phyloP scores from a whole-genome alignment of 176 grass and related monocot species.

The Panicum miliaceum region DNA sequence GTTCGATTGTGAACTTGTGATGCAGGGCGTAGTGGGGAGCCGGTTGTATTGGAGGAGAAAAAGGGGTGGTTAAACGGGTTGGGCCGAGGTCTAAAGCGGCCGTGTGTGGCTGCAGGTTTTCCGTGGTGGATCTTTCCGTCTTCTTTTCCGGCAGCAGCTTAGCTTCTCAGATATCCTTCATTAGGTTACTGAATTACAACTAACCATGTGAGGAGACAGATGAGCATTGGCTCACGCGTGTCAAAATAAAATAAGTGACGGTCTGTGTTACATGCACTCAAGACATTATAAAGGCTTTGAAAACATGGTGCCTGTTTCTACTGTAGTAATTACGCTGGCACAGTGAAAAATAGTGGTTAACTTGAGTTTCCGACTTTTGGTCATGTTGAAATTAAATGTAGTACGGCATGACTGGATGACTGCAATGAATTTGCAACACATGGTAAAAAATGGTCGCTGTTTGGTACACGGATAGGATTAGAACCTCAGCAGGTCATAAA shows the following conservation, averaged over 20 bases:
- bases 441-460: neutral
- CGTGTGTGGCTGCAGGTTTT: constrained; percentile 13
- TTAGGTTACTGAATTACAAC: neutral
- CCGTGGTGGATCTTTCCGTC: neutral
- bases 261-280: too few relatives aligned
- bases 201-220: neutral
- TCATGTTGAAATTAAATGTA: constrained; percentile 6
- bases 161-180: neutral
- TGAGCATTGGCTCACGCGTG: too few relatives aligned
- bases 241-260: too few relatives aligned
- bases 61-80: neutral
- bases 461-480: neutral
- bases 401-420: neutral
- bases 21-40: constrained; percentile 35
- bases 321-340: too few relatives aligned
- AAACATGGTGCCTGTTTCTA: too few relatives aligned
- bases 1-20: neutral
- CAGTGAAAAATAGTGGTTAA: neutral
- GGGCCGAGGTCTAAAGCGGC: neutral
- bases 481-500: neutral
- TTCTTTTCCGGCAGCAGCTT: neutral
- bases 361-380: too few relatives aligned
- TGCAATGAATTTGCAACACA: neutral
- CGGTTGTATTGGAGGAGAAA: constrained; percentile 17
- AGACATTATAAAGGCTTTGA: too few relatives aligned